A percentile compares a stretch with the other conserved stretches of the same genome.
Evolutionary conservation across 1,284 basidiomycete genomes (phyloP).

Genomic region (Leccinum pachyderme): DNA sequence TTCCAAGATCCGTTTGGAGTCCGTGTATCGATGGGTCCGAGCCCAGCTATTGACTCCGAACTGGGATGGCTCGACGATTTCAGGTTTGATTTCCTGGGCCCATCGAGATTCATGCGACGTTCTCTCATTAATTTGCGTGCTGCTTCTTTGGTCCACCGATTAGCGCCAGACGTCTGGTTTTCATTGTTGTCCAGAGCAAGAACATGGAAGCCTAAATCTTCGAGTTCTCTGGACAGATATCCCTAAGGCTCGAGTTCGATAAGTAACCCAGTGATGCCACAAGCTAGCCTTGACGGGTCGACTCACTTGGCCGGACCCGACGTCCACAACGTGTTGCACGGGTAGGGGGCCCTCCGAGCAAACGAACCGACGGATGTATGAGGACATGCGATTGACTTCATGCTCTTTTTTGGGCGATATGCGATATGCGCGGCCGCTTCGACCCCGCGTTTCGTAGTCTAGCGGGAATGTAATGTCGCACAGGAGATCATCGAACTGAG

Average conservation of each 20-base stretch:
- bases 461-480: neutral
- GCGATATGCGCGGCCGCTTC: conserved; percentile 31
- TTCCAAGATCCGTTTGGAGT: neutral
- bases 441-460: conserved; percentile 13
- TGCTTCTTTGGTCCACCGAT: conserved; percentile 31
- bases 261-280: neutral
- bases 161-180: conserved; percentile 45
- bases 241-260: conserved; percentile 34
- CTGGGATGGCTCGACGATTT: neutral
- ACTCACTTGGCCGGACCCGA: conserved; percentile 55
- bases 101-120: conserved; percentile 2
- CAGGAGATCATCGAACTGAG: neutral
- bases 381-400: conserved; percentile 48
- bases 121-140: conserved; percentile 15
- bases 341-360: conserved; percentile 18
- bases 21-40: neutral
- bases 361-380: conserved; percentile 35
- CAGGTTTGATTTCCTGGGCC: neutral
- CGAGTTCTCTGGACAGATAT: conserved; percentile 47
- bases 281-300: neutral
- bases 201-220: conserved; percentile 39
- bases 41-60: neutral
- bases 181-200: conserved; percentile 52
- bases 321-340: conserved; percentile 43
- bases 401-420: conserved; percentile 58